Base-by-base conservation (phyloP, 1,284 basidiomycete species). In the Mycena sp. region DNA sequence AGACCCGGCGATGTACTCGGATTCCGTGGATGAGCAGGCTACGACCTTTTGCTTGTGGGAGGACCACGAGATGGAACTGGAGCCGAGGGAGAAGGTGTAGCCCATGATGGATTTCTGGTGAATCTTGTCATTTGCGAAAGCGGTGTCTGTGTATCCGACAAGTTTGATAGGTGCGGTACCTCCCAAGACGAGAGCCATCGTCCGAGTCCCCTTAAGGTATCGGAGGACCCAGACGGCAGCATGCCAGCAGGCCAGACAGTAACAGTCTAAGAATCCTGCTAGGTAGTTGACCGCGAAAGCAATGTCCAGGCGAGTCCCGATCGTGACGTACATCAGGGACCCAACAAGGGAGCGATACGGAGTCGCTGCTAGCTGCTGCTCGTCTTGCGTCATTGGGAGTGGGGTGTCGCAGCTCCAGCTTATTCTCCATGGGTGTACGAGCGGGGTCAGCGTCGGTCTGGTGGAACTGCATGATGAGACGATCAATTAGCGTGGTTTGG, bases 1-100 rank as follows among this genome's bases (percentile, higher is more conserved):
- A 3, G 72, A 64, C 4, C 73, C 60, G 0, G 76, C 78, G 41
- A 79, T 70, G 61, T 79, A 81, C 67, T 82, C 80, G 2, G 80
- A 75, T 55, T 79, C 79, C 1, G 72, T 73, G 3, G 78, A 77
- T 2, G 80, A 82, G 2, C 67, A 67, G 45, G 41, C 64, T 37
- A 37, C 58, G 63, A 68, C 67, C 64, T 67, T 72, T 49, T 54
- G 69, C 55, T 50, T 0, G n/a, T n/a, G n/a, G n/a, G n/a, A n/a
- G n/a, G n/a, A n/a, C n/a, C n/a, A n/a, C n/a, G n/a, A n/a, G n/a
- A n/a, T n/a, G n/a, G n/a, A n/a, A n/a, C n/a, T n/a, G n/a, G n/a
- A n/a, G n/a, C n/a, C n/a, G n/a, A n/a, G n/a, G n/a, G n/a, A n/a
- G n/a, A n/a, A n/a, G n/a, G n/a, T n/a, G n/a, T n/a, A n/a, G n/a